These are phyloP conservation scores for Begonia fuchsioides DNA, from an alignment of 306 rosid species.

Conservation along the genomic window DNA sequence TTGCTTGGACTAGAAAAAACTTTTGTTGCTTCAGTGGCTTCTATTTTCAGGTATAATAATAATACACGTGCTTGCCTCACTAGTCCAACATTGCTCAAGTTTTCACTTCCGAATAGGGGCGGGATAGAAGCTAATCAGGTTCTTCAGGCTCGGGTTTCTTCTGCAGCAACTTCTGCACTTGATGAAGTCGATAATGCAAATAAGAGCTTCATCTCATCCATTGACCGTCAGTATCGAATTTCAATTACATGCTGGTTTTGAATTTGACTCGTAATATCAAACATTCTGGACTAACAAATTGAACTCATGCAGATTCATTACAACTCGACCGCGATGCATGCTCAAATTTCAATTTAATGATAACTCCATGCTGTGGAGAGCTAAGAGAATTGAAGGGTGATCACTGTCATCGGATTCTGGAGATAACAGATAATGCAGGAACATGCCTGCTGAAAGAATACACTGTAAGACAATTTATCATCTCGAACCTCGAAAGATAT, in stretches of 20 bases:
- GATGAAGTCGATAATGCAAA: constrained; percentile 78
- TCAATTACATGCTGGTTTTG: constrained; percentile 2
- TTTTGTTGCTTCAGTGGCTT: constrained; percentile 69
- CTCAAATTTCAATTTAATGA: constrained; percentile 68
- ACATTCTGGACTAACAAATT: neutral
- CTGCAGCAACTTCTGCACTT: constrained; percentile 55
- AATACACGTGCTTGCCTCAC: too few species aligned
- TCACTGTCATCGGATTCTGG: constrained; percentile 79
- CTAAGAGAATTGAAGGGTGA: constrained; percentile 85
- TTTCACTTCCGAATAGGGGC: constrained; percentile 26
- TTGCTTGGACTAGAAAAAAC: constrained; percentile 61
- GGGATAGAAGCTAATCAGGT: constrained; percentile 74
- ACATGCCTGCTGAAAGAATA: constrained; percentile 71
- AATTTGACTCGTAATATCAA: too few species aligned
- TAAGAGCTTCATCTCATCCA: constrained; percentile 62
- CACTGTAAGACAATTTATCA: constrained; percentile 41
- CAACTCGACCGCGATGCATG: constrained; percentile 94
- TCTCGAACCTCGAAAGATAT: too few species aligned
- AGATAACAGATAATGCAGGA: constrained; percentile 88
- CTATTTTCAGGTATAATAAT: constrained; percentile 49
- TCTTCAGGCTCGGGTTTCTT: constrained; percentile 62
- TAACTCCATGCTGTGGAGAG: constrained; percentile 81
- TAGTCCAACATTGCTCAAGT: too few species aligned
- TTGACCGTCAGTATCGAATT: constrained; percentile 55
- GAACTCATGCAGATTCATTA: constrained; percentile 56